These are phyloP conservation scores for Hypoxylon perforatum DNA, from an alignment of 495 filamentous ascomycete genomes.

Conservation along the genomic window DNA sequence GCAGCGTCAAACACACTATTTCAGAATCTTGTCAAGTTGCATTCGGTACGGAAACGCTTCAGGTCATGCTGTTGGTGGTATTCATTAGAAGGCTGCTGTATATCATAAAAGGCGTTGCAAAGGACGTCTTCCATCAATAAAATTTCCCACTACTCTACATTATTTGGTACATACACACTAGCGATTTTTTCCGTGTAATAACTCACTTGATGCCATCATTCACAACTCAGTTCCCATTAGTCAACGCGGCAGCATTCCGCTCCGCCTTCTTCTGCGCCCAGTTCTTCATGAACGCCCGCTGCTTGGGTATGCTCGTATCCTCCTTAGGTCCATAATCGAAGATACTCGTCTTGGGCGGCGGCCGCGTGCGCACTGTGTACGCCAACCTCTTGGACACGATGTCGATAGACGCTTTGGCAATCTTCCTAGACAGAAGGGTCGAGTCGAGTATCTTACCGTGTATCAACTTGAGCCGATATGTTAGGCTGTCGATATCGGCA, in stretches of 20 bases:
- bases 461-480: conserved; percentile 69
- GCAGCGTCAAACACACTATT: conserved; percentile 19
- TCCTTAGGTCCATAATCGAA: conserved; percentile 57
- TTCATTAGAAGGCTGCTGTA: conserved; percentile 38
- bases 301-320: conserved; percentile 47
- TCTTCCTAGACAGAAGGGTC: conserved; percentile 73
- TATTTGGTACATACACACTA: conserved; percentile 5
- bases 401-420: conserved; percentile 79
- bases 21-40: conserved; percentile 5
- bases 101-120: conserved; percentile 32
- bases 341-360: conserved; percentile 65
- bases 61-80: conserved; percentile 21
- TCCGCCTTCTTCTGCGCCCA: conserved; percentile 55
- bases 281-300: conserved; percentile 57
- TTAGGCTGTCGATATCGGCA: conserved; percentile 72
- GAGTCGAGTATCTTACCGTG: conserved; percentile 80
- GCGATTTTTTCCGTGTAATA: conserved; percentile 16
- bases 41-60: conserved; percentile 10
- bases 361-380: conserved; percentile 75
- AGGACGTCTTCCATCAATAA: conserved; percentile 36
- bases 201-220: conserved; percentile 18
- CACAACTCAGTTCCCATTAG: neutral
- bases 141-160: conserved; percentile 7
- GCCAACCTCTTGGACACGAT: conserved; percentile 75
- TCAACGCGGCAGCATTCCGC: conserved; percentile 5